Base-by-base conservation (phyloP, 2,329 filamentous ascomycete species). In the Diaporthe ampelina region DNA sequence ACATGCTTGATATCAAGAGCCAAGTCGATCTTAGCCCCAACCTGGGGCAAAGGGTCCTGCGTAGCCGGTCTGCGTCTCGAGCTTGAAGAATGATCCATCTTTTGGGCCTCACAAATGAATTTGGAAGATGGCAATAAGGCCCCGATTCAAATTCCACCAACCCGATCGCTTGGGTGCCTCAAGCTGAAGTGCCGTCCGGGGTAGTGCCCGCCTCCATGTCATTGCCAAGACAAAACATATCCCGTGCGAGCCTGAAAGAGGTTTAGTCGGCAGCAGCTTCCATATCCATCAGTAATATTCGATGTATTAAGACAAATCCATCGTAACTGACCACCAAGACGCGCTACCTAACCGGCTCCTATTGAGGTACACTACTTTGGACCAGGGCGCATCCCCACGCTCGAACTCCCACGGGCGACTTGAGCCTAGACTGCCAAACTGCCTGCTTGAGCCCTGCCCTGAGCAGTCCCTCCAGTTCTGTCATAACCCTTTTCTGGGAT, bases 181-280 rank as follows among this genome's bases (percentile, higher is more conserved):
- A 68, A 37, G 32, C 63, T 68, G 45, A 40, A 68, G 63, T 54
- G 63, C 63, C 63, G 63, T 68, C 63, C 29, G 63, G 63, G 32
- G 63, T 54, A 68, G 48, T 40, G 63, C 48, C 48, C n/a, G 45
- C 32, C 48, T 52, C 35, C 48, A 29, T 68, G 48, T 15, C 37
- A 68, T 29, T 40, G 63, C 63, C 63, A 67, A 67, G 63, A 67
- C 43, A 67, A 65, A 65, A 37, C 63, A 67, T 7, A 67, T 52
- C 45, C 63, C 63, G 63, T 67, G 63, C 63, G 43, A 50, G 8
- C 45, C 63, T 67, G 63, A 67, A 67, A 52, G 63, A 24, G 63
- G 63, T n/a, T 52, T 67, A 67, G 63, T 52, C 45, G 63, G 35
- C 43, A 35, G 45, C 26, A 35, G 43, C 29, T 6, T 37, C 61